Evolutionary conservation across 2,329 filamentous ascomycete species (phyloP), one percentile per base, ranked within the genome.

Genomic region (Alternaria atra): DNA sequence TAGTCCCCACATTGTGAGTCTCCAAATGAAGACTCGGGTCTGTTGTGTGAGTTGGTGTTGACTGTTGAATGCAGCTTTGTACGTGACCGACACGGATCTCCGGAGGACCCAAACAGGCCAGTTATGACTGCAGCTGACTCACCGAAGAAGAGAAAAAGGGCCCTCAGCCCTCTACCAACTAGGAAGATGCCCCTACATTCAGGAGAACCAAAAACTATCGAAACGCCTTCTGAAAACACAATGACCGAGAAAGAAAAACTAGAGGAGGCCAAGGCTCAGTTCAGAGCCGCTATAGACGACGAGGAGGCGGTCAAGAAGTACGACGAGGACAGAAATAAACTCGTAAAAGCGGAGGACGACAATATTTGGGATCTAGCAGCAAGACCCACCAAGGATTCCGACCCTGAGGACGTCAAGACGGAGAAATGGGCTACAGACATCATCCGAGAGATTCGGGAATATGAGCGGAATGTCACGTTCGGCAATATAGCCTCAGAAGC

Each of bases 401-500:
- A 4, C 61, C 62, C 17, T 39, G 37, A 30, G n/a, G 20, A 29
- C 72, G 75, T 51, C 68, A 55, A 58, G 27, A 46, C 29, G 6
- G 78, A 82, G 55, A 64, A 39, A 23, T 55, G 64, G 44, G 80
- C 80, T 42, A 73, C 71, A 12, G 12, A 46, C 6, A 80, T 83
- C 23, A 63, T 82, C 12, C 63, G 61, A 12, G 73, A 63, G 15
- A 69, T 83, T 10, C 73, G 81, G n/a, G 81, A 84, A 58, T 73
- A 78, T 64, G 82, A 84, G 64, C 72, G 81, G 4, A 68, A 70
- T 27, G 61, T 70, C 3, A 68, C 78, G 0, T 84, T 81, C 55
- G 82, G 81, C 17, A 83, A 82, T 52, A 55, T 74, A 6, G 73
- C 81, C 1, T 76, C 78, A 3, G 82, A 84, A 67, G 73, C 73